A percentile compares a stretch with the other conserved stretches of the same genome.
Conservation (phyloP, 352 stramenopile species). For the Globisporangium apiculatum region DNA sequence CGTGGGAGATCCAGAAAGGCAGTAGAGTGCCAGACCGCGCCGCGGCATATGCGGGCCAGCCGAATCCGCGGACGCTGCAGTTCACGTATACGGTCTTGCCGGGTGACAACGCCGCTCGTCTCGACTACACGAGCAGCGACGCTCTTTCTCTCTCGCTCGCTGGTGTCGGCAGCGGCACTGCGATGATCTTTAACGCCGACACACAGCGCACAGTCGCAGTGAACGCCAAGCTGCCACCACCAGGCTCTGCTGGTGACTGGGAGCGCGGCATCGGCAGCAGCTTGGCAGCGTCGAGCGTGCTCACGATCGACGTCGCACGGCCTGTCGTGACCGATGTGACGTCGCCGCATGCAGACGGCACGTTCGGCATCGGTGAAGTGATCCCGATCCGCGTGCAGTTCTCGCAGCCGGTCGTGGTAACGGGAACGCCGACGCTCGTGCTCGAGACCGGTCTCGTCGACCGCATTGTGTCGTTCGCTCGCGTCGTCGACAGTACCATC, state of each 20-base stretch:
- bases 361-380: conserved; percentile 63
- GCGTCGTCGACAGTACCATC: conserved; percentile 30
- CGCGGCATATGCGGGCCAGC: conserved; percentile 25
- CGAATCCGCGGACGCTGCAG: conserved; percentile 29
- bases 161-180: conserved; percentile 3
- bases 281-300: conserved; percentile 33
- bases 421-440: conserved; percentile 48
- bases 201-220: conserved; percentile 17
- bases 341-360: conserved; percentile 50
- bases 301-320: conserved; percentile 47
- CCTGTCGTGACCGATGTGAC: conserved; percentile 44
- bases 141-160: conserved; percentile 36
- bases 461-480: conserved; percentile 47
- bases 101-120: conserved; percentile 42
- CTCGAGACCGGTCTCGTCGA: conserved; percentile 58
- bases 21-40: conserved; percentile 26
- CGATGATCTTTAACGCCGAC: conserved; percentile 45
- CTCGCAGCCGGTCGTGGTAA: conserved; percentile 49
- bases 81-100: conserved; percentile 60
- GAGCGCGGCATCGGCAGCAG: conserved; percentile 52
- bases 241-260: conserved; percentile 44
- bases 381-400: conserved; percentile 76
- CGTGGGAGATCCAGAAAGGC: conserved; percentile 67
- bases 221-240: conserved; percentile 44
- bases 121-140: conserved; percentile 72